A percentile compares a stretch with the other conserved stretches of the same genome.
phyloP scores from a whole-genome alignment of 78 protist species.

The Protostelium mycophagum region DNA sequence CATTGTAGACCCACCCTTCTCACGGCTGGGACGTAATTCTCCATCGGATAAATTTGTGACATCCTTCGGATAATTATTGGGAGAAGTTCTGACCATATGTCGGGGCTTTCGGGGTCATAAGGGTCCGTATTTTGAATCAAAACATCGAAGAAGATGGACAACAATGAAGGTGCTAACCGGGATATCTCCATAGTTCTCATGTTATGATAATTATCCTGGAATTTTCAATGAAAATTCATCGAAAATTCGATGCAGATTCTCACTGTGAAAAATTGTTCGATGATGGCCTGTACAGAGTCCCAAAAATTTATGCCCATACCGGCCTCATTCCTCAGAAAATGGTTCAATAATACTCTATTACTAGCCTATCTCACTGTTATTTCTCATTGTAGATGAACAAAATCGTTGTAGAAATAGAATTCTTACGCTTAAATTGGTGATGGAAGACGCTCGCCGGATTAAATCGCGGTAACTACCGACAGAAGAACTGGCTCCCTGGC shows the following conservation, averaged over 20 bases:
- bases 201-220: background rate
- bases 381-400: conserved; percentile 8
- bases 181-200: background rate
- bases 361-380: conserved; percentile 31
- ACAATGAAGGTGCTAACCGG: background rate
- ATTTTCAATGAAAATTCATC: too few species aligned
- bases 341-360: conserved; percentile 44
- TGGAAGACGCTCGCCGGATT: background rate
- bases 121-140: background rate
- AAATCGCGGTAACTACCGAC: background rate
- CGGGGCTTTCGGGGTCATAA: background rate
- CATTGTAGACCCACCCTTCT: background rate
- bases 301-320: conserved; percentile 57
- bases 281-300: background rate
- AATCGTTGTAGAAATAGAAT: conserved; percentile 6
- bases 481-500: background rate
- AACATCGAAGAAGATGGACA: background rate
- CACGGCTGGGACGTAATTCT: background rate
- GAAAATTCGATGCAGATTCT: too few species aligned
- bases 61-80: background rate
- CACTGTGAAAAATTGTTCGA: background rate
- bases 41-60: background rate
- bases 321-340: conserved; percentile 45
- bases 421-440: background rate
- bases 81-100: background rate